A percentile compares a stretch with the other conserved stretches of the same genome.
Conservation (phyloP, 2,329 filamentous ascomycete genomes). For the Lasiodiplodia sp. region DNA sequence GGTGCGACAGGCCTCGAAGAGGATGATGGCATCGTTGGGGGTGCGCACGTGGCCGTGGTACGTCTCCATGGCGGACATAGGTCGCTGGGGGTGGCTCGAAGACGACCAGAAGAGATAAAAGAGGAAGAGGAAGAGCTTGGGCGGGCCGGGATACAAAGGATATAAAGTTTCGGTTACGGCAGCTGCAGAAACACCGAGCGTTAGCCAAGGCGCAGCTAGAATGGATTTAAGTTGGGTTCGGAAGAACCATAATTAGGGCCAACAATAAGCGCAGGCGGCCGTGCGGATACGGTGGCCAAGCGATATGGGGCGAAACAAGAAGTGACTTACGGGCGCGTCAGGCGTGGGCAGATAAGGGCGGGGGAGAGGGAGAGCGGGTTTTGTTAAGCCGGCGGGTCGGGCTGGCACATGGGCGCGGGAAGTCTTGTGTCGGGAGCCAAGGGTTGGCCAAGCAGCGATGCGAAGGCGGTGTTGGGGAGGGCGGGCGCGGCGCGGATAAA, state of each 20-base stretch:
- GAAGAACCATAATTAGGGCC: conserved; percentile 28
- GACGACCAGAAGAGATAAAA: background rate
- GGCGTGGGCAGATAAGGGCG: background rate
- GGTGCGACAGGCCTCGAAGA: conserved; percentile 96
- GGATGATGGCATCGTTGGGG: conserved; percentile 94
- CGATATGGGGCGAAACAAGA: conserved; percentile 4
- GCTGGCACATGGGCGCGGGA: conserved; percentile 19
- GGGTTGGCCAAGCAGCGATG: conserved; percentile 9
- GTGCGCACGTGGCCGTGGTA: conserved; percentile 95
- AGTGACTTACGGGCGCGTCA: conserved; percentile 22
- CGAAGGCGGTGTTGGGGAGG: conserved; percentile 23
- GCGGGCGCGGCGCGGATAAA: conserved; percentile 21
- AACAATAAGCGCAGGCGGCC: conserved; percentile 26
- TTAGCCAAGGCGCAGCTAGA: conserved; percentile 31
- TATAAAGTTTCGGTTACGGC: conserved; percentile 31
- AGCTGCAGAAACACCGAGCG: conserved; percentile 30
- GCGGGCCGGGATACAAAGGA: conserved; percentile 27
- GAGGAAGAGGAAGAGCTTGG: background rate
- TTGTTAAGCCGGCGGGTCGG: conserved; percentile 11
- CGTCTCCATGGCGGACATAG: conserved; percentile 78
- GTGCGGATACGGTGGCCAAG: conserved; percentile 18
- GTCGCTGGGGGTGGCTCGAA: background rate
- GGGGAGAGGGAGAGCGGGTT: conserved; percentile 7
- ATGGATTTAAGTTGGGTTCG: conserved; percentile 28
- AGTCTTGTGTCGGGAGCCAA: conserved; percentile 17